Base-by-base conservation (phyloP, 1,139 yeast genomes). In the Diutina ranongensis region DNA sequence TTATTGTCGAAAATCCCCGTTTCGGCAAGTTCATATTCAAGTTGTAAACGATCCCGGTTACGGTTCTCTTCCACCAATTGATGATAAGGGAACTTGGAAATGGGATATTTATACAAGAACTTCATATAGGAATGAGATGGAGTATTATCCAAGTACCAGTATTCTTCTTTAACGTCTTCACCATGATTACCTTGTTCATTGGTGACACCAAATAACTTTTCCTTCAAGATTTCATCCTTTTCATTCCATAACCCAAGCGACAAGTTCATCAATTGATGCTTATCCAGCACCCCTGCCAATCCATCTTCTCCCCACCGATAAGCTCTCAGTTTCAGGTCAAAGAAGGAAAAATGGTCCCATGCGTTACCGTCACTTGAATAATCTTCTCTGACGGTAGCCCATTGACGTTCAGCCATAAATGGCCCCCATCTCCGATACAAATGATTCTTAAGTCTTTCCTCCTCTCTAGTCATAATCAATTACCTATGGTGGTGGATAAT, bases 241-340 rank as follows among this genome's bases (percentile, higher is more conserved):
- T 84, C 96, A 65, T 89, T 89, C 97, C 97, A 89, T 51, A 89
- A 70, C 1, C 89, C 95, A 68, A 88, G 71, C 34, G 87, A 75
- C 52, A 86, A 63, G 60, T 94, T 83, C 46, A 86, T 68, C 56
- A 76, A 63, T 60, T 86, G 96, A 56, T 86, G 89, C 53, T 86
- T 79, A 60, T 89, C 97, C 49, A 86, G 76, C 19, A 87, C 84
- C 46, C 97, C 97, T 9, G 94, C 95, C 55, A 89, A 69, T 3
- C 97, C 97, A 60, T 89, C 97, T 62, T 89, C 97, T 45, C 96
- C 95, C 97, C 97, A 89, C 46, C 97, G 72, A 59, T 85, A 89
- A 16, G 86, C 79, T 57, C 97, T 72, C 25, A 94, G 77, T 52
- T 80, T 73, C 3, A 95, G 85, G 51, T 86, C 89, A 50, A 86